A percentile compares a stretch with the other conserved stretches of the same genome.
These are phyloP conservation scores for Botrytis porri DNA, from an alignment of 2,329 filamentous ascomycete species.

Conservation along the genomic window DNA sequence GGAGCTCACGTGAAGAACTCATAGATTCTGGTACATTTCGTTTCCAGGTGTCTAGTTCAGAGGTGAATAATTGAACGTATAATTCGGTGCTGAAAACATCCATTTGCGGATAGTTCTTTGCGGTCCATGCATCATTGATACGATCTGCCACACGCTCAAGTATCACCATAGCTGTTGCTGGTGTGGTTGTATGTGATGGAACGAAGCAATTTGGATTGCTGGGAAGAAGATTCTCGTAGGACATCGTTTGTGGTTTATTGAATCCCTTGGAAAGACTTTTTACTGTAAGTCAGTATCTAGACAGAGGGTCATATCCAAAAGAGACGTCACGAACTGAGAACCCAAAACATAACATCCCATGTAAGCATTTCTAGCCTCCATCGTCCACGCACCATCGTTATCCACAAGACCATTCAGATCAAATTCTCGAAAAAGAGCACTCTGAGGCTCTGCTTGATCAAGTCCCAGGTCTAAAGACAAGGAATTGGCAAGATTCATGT, in stretches of 20 bases:
- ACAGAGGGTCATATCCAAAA: not conserved
- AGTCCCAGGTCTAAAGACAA: conserved; percentile 38
- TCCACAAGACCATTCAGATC: conserved; percentile 27
- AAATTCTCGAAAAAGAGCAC: conserved; percentile 26
- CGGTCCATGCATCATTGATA: conserved; percentile 20
- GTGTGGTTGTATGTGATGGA: conserved; percentile 14
- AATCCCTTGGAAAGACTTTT: conserved; percentile 25
- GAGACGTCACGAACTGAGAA: conserved; percentile 26
- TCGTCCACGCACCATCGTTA: conserved; percentile 25
- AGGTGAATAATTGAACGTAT: conserved; percentile 30
- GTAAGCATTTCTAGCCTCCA: conserved; percentile 32
- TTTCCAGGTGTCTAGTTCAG: conserved; percentile 32
- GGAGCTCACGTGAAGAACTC: conserved; percentile 25
- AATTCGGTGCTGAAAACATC: conserved; percentile 29
- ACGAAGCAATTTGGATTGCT: conserved; percentile 16
- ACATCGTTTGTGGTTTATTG: conserved; percentile 32
- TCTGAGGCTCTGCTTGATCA: conserved; percentile 29
- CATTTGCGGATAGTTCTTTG: conserved; percentile 21
- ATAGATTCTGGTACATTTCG: conserved; percentile 23
- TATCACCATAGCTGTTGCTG: conserved; percentile 22
- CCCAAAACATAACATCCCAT: conserved; percentile 37
- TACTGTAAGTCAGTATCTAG: not conserved
- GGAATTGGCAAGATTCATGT: conserved; percentile 37
- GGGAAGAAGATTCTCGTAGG: conserved; percentile 30
- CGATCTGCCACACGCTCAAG: conserved; percentile 28